phyloP scores from a whole-genome alignment of 2,329 filamentous ascomycete genomes.

The Sclerotinia subarctica region DNA sequence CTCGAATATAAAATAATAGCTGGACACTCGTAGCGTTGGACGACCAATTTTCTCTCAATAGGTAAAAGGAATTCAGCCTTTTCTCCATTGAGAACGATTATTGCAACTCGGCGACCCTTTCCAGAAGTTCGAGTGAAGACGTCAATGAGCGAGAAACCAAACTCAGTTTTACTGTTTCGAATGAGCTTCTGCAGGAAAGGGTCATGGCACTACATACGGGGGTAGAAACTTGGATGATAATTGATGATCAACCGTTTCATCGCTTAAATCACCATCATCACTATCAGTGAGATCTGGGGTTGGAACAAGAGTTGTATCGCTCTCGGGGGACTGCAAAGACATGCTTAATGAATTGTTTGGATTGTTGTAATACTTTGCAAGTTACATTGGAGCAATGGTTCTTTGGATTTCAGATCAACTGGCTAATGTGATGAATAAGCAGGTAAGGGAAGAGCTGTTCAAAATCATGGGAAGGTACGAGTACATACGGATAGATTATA shows the following conservation, averaged over 20 bases:
- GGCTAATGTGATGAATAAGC: no score
- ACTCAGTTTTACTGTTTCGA: background rate
- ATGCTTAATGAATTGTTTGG: background rate
- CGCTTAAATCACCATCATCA: background rate
- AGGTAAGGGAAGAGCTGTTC: no score
- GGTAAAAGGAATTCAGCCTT: background rate
- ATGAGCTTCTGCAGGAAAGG: background rate
- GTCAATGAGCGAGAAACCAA: background rate
- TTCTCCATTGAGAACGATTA: background rate
- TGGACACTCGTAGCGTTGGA: background rate
- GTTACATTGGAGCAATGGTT: no score
- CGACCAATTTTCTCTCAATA: background rate
- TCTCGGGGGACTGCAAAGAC: background rate
- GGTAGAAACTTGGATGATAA: no score
- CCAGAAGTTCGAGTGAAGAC: background rate
- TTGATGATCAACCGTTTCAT: background rate
- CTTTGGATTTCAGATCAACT: no score
- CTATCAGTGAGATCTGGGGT: background rate
- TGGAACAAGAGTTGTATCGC: no score
- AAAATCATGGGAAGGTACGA: no score
- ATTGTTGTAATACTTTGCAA: background rate
- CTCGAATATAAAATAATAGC: background rate
- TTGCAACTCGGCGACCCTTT: background rate
- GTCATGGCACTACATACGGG: no score
- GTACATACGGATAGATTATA: no score